Evolutionary conservation across 352 stramenopile species (phyloP).

Genomic region (Globisporangium rhizosaccharum): DNA sequence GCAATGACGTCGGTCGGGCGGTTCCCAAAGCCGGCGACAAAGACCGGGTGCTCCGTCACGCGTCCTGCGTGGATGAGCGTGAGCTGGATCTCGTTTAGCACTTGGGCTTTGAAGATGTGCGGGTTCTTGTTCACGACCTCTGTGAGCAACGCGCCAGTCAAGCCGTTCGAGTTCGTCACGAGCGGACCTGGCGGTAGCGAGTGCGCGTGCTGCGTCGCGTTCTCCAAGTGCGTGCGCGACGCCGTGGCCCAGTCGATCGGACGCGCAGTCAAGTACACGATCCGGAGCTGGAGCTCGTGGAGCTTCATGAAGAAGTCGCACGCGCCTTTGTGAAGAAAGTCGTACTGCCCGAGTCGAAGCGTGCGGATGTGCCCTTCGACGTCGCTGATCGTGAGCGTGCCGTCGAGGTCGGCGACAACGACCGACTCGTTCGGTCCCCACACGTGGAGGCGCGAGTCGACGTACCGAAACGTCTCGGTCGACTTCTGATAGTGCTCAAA

Average conservation of each 20-base stretch:
- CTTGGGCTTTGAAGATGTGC: slow-evolving; percentile 77
- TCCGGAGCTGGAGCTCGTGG: slow-evolving; percentile 62
- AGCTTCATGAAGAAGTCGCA: slow-evolving; percentile 83
- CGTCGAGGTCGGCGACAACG: slow-evolving; percentile 79
- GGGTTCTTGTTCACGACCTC: slow-evolving; percentile 87
- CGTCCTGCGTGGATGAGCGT: slow-evolving; percentile 75
- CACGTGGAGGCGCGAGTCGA: slow-evolving; percentile 69
- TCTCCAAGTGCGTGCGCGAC: slow-evolving; percentile 69
- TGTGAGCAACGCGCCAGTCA: slow-evolving; percentile 71
- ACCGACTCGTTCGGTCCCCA: slow-evolving; percentile 77
- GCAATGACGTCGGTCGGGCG: slow-evolving; percentile 76
- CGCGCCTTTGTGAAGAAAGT: slow-evolving; percentile 71
- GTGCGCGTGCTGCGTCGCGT: slow-evolving; percentile 55
- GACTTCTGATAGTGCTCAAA: slow-evolving; percentile 77
- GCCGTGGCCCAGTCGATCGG: slow-evolving; percentile 75
- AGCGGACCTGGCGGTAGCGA: slow-evolving; percentile 58
- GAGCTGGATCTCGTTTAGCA: slow-evolving; percentile 78
- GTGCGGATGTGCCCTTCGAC: slow-evolving; percentile 84
- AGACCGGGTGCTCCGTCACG: slow-evolving; percentile 66
- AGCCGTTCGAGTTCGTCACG: slow-evolving; percentile 76
- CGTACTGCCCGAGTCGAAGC: slow-evolving; percentile 74
- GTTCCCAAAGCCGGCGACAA: slow-evolving; percentile 84
- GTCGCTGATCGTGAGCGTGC: slow-evolving; percentile 81
- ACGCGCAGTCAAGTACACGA: slow-evolving; percentile 77
- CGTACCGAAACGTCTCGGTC: slow-evolving; percentile 62